Evolutionary conservation across 371 early-diverging fungal species (phyloP).

Genomic region (Actinomortierella ambigua): DNA sequence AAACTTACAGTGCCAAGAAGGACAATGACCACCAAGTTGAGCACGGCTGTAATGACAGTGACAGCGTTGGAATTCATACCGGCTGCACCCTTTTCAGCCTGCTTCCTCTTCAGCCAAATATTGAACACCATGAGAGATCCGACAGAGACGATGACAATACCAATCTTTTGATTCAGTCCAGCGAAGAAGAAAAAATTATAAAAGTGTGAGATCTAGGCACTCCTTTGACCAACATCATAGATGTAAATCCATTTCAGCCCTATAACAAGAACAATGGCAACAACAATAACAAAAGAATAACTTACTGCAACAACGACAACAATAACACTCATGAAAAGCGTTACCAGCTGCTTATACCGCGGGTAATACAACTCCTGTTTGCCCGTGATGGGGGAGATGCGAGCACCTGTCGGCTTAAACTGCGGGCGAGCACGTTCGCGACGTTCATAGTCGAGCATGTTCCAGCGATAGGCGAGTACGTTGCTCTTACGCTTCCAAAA

Average conservation of each 20-base stretch:
- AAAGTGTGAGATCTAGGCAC: too few species aligned
- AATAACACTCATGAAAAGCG: constrained; percentile 23
- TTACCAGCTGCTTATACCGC: constrained; percentile 26
- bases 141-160: constrained; percentile 38
- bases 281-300: neutral
- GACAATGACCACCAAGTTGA: constrained; percentile 43
- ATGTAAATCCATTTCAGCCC: too few species aligned
- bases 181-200: neutral
- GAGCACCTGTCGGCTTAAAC: constrained; percentile 48
- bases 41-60: constrained; percentile 30
- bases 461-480: constrained; percentile 58
- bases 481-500: constrained; percentile 65
- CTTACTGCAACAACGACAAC: constrained; percentile 44
- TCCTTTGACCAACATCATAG: too few species aligned
- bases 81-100: neutral
- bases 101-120: neutral
- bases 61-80: neutral
- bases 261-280: neutral
- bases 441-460: constrained; percentile 52
- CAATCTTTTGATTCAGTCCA: constrained; percentile 20
- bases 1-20: constrained; percentile 33
- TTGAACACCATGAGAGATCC: constrained; percentile 31
- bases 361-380: constrained; percentile 53
- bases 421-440: constrained; percentile 55
- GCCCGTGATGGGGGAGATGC: constrained; percentile 55